Conservation (phyloP, 176 grass and related monocot genomes). For the Ensete glaucum region DNA sequence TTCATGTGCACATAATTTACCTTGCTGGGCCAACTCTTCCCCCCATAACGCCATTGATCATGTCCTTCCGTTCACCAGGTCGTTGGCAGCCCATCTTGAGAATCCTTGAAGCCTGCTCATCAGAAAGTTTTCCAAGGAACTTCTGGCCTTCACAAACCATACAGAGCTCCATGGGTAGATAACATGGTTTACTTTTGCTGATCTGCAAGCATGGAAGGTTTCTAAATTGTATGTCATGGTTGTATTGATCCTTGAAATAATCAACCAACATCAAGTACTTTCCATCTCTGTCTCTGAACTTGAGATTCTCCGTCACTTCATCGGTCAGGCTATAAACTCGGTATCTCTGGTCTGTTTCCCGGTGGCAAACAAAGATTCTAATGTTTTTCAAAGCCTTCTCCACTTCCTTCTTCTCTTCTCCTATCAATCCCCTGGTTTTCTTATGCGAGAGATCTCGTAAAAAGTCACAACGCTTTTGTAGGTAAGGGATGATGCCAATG, state of each 20-base stretch:
- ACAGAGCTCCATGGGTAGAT: constrained; percentile 91
- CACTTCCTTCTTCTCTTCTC: constrained; percentile 63
- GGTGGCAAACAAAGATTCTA: constrained; percentile 73
- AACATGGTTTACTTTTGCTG: constrained; percentile 83
- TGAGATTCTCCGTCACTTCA: constrained; percentile 71
- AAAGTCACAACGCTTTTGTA: constrained; percentile 80
- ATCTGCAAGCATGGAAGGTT: constrained; percentile 95
- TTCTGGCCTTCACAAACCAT: constrained; percentile 88
- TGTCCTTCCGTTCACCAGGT: constrained; percentile 70
- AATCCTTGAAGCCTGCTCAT: constrained; percentile 75
- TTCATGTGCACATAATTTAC: constrained; percentile 22
- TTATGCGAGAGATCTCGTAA: constrained; percentile 55
- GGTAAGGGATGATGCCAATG: constrained; percentile 66
- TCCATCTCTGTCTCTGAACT: constrained; percentile 71
- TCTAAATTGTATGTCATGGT: constrained; percentile 88
- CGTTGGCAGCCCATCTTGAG: constrained; percentile 84
- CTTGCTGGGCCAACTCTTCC: constrained; percentile 44
- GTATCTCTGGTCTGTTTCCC: constrained; percentile 79
- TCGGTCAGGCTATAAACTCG: constrained; percentile 69
- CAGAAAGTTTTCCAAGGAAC: constrained; percentile 81
- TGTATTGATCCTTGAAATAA: constrained; percentile 91
- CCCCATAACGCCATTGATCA: constrained; percentile 68
- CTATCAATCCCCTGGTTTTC: constrained; percentile 46
- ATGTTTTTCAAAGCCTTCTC: constrained; percentile 85
- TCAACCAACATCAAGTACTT: constrained; percentile 66